Evolutionary conservation across 495 filamentous ascomycete genomes (phyloP), one percentile per base, ranked within the genome.

Genomic region (Letharia columbiana): DNA sequence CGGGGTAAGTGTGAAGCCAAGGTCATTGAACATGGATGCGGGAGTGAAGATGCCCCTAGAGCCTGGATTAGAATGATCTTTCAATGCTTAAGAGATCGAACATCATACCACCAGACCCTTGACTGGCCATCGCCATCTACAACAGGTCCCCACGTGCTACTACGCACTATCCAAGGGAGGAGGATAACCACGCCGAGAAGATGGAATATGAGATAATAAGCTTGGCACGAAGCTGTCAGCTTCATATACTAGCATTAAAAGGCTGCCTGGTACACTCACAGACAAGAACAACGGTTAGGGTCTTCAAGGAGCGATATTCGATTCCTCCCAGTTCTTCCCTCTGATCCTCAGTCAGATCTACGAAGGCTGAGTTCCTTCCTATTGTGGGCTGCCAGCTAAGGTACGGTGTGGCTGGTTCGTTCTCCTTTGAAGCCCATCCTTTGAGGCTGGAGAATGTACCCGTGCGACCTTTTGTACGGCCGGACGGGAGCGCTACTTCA

Each of bases 301-400:
- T 91, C 74, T 96, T 96, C 54, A 97, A 76, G 0, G 92, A 88
- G 11, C 93, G 85, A 72, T 98, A 98, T 76, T 98, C 92, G 57
- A 97, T 96, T 17, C 92, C 92, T 5, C 92, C 92, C 17, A 98
- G 79, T 72, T 98, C 93, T 69, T 98, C 90, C 60, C 92, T 82
- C 75, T 98, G 92, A 66, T 90, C 91, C 73, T 95, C 89, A 0
- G 87, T 90, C 61, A 98, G 76, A 73, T 92, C 90, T 10, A 94
- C 81, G 68, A 98, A 98, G 23, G 88, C 86, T 39, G 92, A 96
- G 73, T 98, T 98, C 50, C 94, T 83, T 23, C 90, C 94, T 47
- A 96, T 79, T 0, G 94, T 98, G 8, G 94, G 91, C 73, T 92
- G 85, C 86, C 90, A 98, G 73, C 91, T 96, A 33, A 98, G 81